Evolutionary conservation across 106 monocot genomes (phyloP).

Genomic region (Phalaenopsis aphrodite): DNA sequence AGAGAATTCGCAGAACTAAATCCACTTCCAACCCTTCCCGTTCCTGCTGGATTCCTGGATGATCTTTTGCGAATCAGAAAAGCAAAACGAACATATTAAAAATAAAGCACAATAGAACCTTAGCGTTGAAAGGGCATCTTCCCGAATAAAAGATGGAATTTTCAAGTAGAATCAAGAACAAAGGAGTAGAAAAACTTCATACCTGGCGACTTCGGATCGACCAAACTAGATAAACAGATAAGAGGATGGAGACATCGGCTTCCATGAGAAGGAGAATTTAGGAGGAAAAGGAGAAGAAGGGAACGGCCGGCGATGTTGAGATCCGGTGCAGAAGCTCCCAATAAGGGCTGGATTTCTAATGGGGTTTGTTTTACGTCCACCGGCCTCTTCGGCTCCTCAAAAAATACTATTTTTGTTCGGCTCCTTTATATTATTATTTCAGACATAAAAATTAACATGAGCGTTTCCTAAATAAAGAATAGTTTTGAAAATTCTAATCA

Average conservation of each 20-base stretch:
- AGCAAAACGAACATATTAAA: not conserved
- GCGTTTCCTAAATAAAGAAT: too few relatives aligned
- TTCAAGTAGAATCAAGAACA: not conserved
- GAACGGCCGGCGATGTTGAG: not conserved
- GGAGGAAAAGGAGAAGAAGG: conserved; percentile 2
- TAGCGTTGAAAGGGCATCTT: not conserved
- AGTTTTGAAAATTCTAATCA: too few relatives aligned
- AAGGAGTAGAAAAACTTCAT: not conserved
- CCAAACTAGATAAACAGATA: not conserved
- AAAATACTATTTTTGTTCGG: too few relatives aligned
- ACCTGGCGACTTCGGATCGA: conserved; percentile 6
- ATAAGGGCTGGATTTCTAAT: not conserved
- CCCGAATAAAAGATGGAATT: not conserved
- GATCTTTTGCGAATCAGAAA: not conserved
- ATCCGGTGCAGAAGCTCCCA: not conserved
- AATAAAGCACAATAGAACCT: not conserved
- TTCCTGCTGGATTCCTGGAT: not conserved
- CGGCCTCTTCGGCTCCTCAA: not conserved
- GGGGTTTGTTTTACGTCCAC: conserved; percentile 2
- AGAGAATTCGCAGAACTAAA: not conserved
- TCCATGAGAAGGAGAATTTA: conserved; percentile 15
- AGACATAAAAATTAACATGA: too few relatives aligned
- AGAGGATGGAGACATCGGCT: conserved; percentile 19
- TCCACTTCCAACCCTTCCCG: not conserved
- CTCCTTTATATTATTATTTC: too few relatives aligned